Percentiles rank a stretch among this genome's conserved stretches.
These are phyloP conservation scores for Linanthus parryae DNA, from an alignment of 148 eudicot genomes.

Conservation along the genomic window DNA sequence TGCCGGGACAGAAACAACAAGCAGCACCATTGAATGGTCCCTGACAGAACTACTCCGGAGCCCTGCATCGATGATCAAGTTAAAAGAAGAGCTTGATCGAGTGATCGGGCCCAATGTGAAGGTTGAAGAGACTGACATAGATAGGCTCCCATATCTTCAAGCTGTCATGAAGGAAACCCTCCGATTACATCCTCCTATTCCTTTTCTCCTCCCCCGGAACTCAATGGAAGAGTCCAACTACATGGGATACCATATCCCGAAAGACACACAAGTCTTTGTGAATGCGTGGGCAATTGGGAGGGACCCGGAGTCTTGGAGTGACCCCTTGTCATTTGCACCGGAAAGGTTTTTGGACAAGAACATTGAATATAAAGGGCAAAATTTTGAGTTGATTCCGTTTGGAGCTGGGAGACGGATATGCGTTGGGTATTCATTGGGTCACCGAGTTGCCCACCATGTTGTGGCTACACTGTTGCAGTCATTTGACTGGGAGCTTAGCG, in stretches of 20 bases:
- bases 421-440: conserved; percentile 19
- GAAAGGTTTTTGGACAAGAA: conserved; percentile 21
- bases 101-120: conserved; percentile 8
- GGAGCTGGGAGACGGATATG: conserved; percentile 28
- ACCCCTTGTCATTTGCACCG: conserved; percentile 16
- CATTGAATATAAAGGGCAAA: conserved; percentile 24
- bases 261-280: conserved; percentile 17
- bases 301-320: conserved; percentile 12
- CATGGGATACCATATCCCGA: conserved; percentile 21
- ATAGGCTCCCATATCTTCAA: conserved; percentile 17
- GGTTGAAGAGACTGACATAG: conserved; percentile 21
- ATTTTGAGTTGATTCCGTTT: conserved; percentile 27
- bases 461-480: conserved; percentile 19
- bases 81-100: conserved; percentile 16
- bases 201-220: conserved; percentile 21
- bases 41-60: conserved; percentile 19
- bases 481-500: conserved; percentile 17
- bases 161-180: no score
- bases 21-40: conserved; percentile 26
- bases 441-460: conserved; percentile 14
- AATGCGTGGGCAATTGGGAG: conserved; percentile 19
- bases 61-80: conserved; percentile 16
- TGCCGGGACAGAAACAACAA: conserved; percentile 28
- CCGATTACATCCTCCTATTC: conserved; percentile 22
- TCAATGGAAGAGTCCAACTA: conserved; percentile 18